Evolutionary conservation across 345 rosid species (phyloP).

Genomic region (Noccaea bulbosa): DNA sequence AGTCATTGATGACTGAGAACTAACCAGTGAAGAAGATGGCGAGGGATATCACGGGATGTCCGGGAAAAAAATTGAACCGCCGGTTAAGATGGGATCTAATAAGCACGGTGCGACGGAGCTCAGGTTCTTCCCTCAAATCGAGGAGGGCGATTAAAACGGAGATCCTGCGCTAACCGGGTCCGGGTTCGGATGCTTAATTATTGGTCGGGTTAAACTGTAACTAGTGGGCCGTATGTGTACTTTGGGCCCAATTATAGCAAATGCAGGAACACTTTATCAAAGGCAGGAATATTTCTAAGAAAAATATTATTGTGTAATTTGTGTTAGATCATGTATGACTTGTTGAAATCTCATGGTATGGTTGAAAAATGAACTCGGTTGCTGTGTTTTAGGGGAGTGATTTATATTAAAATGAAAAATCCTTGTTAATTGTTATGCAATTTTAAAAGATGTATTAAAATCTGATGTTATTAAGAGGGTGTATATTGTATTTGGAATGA

Average conservation of each 20-base stretch:
- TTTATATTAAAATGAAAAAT: too few relatives aligned
- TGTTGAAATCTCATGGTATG: too few relatives aligned
- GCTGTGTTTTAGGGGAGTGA: too few relatives aligned
- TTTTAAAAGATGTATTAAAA: too few relatives aligned
- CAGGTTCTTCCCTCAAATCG: conserved; percentile 28
- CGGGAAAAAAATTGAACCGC: conserved; percentile 12
- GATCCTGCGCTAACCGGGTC: conserved; percentile 16
- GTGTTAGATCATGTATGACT: too few relatives aligned
- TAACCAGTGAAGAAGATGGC: conserved; percentile 35
- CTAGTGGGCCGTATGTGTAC: conserved; percentile 27
- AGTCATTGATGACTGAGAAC: conserved; percentile 31
- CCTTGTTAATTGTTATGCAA: too few relatives aligned
- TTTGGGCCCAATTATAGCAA: conserved; percentile 10
- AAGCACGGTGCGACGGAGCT: conserved; percentile 31
- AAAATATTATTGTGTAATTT: too few relatives aligned
- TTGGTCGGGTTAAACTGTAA: conserved; percentile 9
- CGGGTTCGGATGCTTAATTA: conserved; percentile 29
- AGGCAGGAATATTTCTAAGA: too few relatives aligned
- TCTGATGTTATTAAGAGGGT: too few relatives aligned
- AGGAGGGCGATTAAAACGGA: conserved; percentile 38
- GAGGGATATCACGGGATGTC: conserved; percentile 10
- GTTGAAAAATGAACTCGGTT: too few relatives aligned
- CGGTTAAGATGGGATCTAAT: conserved; percentile 33
- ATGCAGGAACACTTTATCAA: too few relatives aligned
- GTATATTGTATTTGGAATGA: too few relatives aligned